Evolutionary conservation across 106 monocot genomes (phyloP).

Genomic region (Apostasia ramifera): DNA sequence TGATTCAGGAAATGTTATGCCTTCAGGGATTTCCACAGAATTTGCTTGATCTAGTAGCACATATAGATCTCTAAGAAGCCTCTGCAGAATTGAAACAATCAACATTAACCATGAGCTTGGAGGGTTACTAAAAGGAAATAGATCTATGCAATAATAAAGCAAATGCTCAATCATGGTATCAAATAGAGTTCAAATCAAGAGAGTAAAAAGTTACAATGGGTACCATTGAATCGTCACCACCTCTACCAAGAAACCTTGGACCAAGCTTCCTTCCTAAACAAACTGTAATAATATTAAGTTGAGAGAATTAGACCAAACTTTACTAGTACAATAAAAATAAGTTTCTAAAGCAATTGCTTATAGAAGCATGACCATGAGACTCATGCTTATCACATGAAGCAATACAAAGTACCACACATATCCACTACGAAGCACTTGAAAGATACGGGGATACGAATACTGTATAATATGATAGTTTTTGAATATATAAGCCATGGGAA

Average conservation of each 20-base stretch:
- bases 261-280: slow-evolving; percentile 86
- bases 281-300: slow-evolving; percentile 32
- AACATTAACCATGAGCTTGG: not conserved
- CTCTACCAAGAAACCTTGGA: slow-evolving; percentile 62
- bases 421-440: no score
- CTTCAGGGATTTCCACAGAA: slow-evolving; percentile 40
- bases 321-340: no score
- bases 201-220: not conserved
- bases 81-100: slow-evolving; percentile 29
- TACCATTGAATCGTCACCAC: slow-evolving; percentile 67
- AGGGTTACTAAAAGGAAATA: not conserved
- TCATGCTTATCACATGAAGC: no score
- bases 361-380: no score
- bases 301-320: not conserved
- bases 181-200: no score
- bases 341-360: no score
- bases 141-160: no score
- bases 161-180: no score
- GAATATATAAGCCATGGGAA: no score
- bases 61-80: slow-evolving; percentile 69
- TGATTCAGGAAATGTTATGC: slow-evolving; percentile 54
- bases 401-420: no score
- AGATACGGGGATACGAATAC: no score
- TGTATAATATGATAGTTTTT: no score
- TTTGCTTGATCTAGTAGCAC: slow-evolving; percentile 56